Evolutionary conservation across 2,329 filamentous ascomycete genomes (phyloP).

Genomic region (Dryadomyces sulphureus): DNA sequence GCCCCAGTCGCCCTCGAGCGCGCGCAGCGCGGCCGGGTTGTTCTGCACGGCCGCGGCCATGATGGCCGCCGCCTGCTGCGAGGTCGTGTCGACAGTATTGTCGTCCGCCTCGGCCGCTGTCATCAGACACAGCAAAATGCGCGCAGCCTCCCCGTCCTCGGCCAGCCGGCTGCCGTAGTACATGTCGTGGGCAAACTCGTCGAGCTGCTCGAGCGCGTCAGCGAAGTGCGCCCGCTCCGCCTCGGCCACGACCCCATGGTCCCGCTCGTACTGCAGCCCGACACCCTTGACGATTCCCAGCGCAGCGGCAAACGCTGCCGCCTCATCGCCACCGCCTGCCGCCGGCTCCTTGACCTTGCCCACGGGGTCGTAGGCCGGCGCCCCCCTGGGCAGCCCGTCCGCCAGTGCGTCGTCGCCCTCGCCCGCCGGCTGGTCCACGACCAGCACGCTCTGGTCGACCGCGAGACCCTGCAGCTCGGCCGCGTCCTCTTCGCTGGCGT

Average conservation of each 20-base stretch:
- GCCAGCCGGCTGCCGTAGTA: constrained; percentile 53
- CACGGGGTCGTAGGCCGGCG: constrained; percentile 41
- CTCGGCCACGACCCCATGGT: constrained; percentile 7
- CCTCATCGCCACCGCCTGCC: constrained; percentile 14
- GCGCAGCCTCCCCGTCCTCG: constrained; percentile 37
- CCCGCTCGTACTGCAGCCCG: neutral
- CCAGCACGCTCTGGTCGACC: constrained; percentile 35
- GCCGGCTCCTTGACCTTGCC: constrained; percentile 42
- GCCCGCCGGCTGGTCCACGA: constrained; percentile 30
- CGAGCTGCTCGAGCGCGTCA: constrained; percentile 39
- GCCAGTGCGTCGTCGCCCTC: constrained; percentile 7
- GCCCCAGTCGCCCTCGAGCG: constrained; percentile 34
- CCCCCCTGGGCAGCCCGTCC: constrained; percentile 26
- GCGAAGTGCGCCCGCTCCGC: constrained; percentile 23
- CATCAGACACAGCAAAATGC: constrained; percentile 43
- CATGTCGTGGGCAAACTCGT: constrained; percentile 52
- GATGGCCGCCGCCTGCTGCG: constrained; percentile 40
- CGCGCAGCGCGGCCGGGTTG: constrained; percentile 44
- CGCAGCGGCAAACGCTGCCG: constrained; percentile 28
- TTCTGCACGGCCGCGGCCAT: constrained; percentile 47
- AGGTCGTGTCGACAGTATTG: constrained; percentile 14
- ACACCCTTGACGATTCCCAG: constrained; percentile 34
- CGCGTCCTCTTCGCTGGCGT: constrained; percentile 34
- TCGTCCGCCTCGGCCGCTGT: constrained; percentile 14
- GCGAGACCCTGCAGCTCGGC: constrained; percentile 32